Percentiles rank a stretch among this genome's conserved stretches.
Evolutionary conservation across 352 stramenopile species (phyloP).

Genomic region (Globisporangium splendens): DNA sequence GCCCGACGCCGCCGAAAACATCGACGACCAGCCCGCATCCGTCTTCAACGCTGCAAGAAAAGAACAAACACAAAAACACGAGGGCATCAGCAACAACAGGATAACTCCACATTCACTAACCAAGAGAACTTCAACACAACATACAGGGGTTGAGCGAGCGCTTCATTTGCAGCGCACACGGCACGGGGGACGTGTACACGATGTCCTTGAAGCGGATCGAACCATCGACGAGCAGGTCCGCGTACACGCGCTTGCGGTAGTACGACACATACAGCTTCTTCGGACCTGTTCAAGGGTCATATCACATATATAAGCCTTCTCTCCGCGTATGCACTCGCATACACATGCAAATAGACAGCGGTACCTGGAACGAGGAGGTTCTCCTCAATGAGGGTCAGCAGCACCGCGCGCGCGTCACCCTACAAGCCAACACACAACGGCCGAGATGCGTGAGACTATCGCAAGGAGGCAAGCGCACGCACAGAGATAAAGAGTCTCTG

Average conservation of each 20-base stretch:
- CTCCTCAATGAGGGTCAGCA: conserved; percentile 65
- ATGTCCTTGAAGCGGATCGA: conserved; percentile 77
- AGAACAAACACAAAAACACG: not conserved
- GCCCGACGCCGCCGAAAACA: conserved; percentile 60
- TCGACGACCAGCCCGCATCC: conserved; percentile 76
- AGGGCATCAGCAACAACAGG: conserved; percentile 43
- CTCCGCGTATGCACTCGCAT: not conserved
- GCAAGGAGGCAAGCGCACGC: no score
- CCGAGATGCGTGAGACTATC: no score
- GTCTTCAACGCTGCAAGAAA: conserved; percentile 51
- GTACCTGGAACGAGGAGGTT: conserved; percentile 58
- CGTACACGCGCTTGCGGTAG: conserved; percentile 77
- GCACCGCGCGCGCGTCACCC: conserved; percentile 61
- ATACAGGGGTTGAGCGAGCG: conserved; percentile 72
- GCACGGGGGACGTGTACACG: conserved; percentile 70
- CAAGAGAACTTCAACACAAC: not conserved
- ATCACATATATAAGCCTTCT: not conserved
- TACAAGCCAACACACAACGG: conserved; percentile 12
- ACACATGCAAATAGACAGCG: not conserved
- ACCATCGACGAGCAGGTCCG: conserved; percentile 65
- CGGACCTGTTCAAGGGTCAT: conserved; percentile 19
- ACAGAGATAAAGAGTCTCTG: no score
- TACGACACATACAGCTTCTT: conserved; percentile 83
- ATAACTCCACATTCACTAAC: not conserved
- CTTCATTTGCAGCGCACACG: conserved; percentile 79